Evolutionary conservation across 2,329 filamentous ascomycete species (phyloP), one percentile per base, ranked within the genome.

Genomic region (Cordyceps javanica): DNA sequence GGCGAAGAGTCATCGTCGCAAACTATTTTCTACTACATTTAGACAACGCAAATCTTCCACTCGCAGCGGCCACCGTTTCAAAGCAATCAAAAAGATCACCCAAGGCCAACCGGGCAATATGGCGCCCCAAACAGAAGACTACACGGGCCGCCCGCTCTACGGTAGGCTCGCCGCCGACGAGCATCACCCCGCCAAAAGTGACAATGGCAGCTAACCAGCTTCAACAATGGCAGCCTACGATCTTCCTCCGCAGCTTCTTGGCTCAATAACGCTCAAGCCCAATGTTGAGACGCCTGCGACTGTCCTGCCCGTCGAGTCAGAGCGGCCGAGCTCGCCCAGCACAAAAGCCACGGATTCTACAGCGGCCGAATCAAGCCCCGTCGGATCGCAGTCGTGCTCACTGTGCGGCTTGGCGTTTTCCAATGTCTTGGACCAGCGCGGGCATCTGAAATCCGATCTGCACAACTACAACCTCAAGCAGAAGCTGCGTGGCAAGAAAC

Each of bases 391-490:
- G 59, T 82, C 90, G 14, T 99, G 94, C 70, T 85, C 87, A 1
- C 79, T 97, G 5, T 99, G 94, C 73, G 78, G 80, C 39, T 79
- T 91, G 38, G 77, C 81, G 5, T 96, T 95, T 66, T 68, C 79
- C 32, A 87, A 80, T 10, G 80, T 96, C 8, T 79, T 85, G 60
- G 93, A 97, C 61, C 93, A 97, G 69, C 83, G 90, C 60, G 82
- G 84, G 59, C 94, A 99, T 72, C 85, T 90, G 59, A 89, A 90
- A 66, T 96, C 93, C 10, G 94, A 99, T 67, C 79, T 95, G 50
- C 94, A 99, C 71, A 83, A 88, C 62, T 99, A 97, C 75, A 99
- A 99, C 69, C 75, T 97, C 60, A 97, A 96, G 73, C 89, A 93
- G 69, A 96, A 90, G 75, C 75, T 96, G 58, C 85, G 90, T 48